Conservation (phyloP, 2,329 filamentous ascomycete genomes). For the Graphilbum sp. region DNA sequence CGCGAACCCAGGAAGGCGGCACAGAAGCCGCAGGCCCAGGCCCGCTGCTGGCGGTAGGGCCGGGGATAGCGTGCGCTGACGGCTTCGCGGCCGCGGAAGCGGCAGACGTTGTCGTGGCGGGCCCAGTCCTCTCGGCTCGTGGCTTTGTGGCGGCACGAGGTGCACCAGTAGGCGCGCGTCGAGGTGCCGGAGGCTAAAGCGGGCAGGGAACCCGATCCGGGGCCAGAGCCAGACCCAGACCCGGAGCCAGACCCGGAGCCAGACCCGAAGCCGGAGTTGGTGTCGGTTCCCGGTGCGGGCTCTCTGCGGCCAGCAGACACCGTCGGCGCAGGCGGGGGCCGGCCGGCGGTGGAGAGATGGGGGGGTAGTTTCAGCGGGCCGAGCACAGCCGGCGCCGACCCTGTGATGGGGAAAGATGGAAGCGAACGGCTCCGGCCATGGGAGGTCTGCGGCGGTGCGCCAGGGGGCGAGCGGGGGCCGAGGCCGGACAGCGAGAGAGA, state of each 20-base stretch:
- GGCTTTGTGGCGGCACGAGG: conserved; percentile 45
- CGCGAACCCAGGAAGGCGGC: conserved; percentile 44
- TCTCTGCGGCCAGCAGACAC: too few relatives aligned
- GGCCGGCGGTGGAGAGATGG: too few relatives aligned
- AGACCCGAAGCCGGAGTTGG: background rate
- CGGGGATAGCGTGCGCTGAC: background rate
- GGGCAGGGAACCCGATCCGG: background rate
- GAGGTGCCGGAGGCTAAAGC: conserved; percentile 7
- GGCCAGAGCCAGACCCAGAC: background rate
- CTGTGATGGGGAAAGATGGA: too few relatives aligned
- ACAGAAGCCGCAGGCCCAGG: conserved; percentile 55
- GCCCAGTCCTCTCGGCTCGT: conserved; percentile 56
- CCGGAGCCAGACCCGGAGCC: background rate
- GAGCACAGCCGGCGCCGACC: too few relatives aligned
- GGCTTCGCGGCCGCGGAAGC: conserved; percentile 42
- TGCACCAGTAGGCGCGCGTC: conserved; percentile 38
- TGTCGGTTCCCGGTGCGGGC: too few relatives aligned
- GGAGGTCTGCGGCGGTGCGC: background rate
- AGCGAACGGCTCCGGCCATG: too few relatives aligned
- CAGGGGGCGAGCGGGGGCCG: conserved; percentile 1
- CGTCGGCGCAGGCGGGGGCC: too few relatives aligned
- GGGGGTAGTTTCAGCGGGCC: too few relatives aligned
- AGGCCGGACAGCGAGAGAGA: background rate
- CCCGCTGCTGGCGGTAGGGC: conserved; percentile 27
- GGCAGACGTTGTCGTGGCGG: conserved; percentile 48